Evolutionary conservation across 805 yeast species (phyloP).

Genomic region (Scheffersomyces coipomensis): DNA sequence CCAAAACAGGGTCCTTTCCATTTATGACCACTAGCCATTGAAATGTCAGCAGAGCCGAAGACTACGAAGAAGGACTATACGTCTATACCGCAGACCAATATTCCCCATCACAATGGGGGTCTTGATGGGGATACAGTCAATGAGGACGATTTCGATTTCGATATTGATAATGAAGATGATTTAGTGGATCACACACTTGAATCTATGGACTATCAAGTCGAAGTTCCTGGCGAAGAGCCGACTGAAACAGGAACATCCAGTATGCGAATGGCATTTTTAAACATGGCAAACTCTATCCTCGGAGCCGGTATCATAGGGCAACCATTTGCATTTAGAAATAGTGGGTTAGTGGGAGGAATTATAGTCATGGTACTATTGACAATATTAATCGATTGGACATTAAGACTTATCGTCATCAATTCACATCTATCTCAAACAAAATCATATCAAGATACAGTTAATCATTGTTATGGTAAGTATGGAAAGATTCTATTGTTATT

Average conservation of each 20-base stretch:
- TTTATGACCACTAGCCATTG: not conserved
- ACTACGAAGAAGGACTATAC: conserved; percentile 2
- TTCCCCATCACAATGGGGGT: no score
- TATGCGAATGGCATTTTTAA: conserved; percentile 89
- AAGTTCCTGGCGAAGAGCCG: conserved; percentile 6
- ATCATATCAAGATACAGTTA: conserved; percentile 84
- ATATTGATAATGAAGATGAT: conserved; percentile 7
- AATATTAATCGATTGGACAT: conserved; percentile 83
- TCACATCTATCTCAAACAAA: conserved; percentile 72
- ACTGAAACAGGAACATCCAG: conserved; percentile 29
- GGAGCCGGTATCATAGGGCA: conserved; percentile 97
- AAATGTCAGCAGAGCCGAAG: not conserved
- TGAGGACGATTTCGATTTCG: not conserved
- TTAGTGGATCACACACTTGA: conserved; percentile 18
- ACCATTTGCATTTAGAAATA: conserved; percentile 80
- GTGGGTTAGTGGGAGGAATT: conserved; percentile 76
- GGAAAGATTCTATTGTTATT: conserved; percentile 69
- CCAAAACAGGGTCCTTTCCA: no score
- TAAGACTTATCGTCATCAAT: conserved; percentile 74
- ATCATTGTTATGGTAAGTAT: conserved; percentile 68
- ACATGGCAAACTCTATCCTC: conserved; percentile 91
- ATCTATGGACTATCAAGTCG: conserved; percentile 13
- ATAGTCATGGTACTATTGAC: conserved; percentile 61
- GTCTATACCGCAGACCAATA: conserved; percentile 3
- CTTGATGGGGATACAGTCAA: not conserved